phyloP scores from a whole-genome alignment of 1,284 basidiomycete genomes.

The Cerioporus squamosus region DNA sequence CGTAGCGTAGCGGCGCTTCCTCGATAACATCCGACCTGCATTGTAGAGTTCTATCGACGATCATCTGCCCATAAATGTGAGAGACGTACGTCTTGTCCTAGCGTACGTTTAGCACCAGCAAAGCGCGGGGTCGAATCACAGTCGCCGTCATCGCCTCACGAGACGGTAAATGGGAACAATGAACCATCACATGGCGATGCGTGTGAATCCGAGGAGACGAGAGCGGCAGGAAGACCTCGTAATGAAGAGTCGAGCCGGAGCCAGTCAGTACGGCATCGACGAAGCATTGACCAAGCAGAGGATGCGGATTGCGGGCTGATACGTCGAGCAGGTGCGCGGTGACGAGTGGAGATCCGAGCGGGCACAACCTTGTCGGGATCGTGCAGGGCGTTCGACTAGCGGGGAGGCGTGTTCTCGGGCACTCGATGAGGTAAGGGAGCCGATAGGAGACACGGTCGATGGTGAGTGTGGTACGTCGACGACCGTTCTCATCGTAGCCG shows the following conservation, averaged over 20 bases:
- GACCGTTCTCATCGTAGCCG: slow-evolving; percentile 1
- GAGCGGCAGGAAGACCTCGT: slow-evolving; percentile 5
- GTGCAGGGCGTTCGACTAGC: not conserved
- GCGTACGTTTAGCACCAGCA: not conserved
- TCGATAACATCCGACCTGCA: not conserved
- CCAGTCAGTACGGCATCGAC: slow-evolving; percentile 8
- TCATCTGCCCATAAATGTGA: slow-evolving; percentile 2
- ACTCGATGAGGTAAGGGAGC: not conserved
- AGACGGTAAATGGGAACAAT: slow-evolving; percentile 8
- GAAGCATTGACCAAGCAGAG: not conserved
- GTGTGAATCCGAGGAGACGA: slow-evolving; percentile 15
- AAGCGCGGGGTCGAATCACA: slow-evolving; percentile 10
- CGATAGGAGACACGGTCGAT: not conserved
- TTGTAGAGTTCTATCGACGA: not conserved
- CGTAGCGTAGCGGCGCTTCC: not conserved
- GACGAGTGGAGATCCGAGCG: slow-evolving; percentile 11
- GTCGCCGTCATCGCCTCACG: slow-evolving; percentile 14
- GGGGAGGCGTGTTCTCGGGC: not conserved
- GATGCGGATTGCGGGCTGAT: not conserved
- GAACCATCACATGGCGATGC: slow-evolving; percentile 17
- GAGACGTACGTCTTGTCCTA: not conserved
- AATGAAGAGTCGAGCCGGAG: not conserved
- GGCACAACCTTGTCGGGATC: not conserved
- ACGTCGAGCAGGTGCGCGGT: not conserved
- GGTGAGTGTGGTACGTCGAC: not conserved